These are phyloP conservation scores for Edaphochlamys debaryana DNA, from an alignment of 139 green algal genomes.

Conservation along the genomic window DNA sequence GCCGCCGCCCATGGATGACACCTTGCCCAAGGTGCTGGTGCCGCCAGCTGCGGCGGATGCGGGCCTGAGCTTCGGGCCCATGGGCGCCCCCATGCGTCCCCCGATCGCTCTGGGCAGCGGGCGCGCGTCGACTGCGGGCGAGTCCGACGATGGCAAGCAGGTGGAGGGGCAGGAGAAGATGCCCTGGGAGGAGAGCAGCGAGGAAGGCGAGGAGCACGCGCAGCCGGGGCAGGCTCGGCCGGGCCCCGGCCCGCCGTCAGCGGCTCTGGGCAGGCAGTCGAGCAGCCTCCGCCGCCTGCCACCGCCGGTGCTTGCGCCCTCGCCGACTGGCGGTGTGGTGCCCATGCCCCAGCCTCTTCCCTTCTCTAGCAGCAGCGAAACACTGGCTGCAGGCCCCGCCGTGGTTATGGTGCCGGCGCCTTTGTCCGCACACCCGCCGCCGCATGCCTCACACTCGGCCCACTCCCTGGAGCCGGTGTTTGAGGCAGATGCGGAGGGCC, in stretches of 20 bases:
- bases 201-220: neutral
- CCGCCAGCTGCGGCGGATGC: neutral
- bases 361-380: too few species aligned
- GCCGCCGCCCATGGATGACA: neutral
- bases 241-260: too few species aligned
- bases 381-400: too few species aligned
- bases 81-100: too few species aligned
- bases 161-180: neutral
- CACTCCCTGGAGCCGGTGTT: neutral
- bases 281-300: neutral
- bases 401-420: too few species aligned
- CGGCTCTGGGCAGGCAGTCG: neutral
- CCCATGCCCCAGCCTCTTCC: neutral
- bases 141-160: neutral
- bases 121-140: too few species aligned
- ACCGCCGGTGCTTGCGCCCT: neutral
- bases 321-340: neutral
- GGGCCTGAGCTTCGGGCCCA: too few species aligned
- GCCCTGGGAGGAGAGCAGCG: slow-evolving; percentile 38
- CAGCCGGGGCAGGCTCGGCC: neutral
- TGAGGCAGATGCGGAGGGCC: neutral
- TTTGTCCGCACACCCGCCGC: too few species aligned
- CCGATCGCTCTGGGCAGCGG: too few species aligned
- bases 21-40: too few species aligned
- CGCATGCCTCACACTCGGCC: too few species aligned